Evolutionary conservation across 345 rosid species (phyloP).

Genomic region (Noccaea bulbosa): DNA sequence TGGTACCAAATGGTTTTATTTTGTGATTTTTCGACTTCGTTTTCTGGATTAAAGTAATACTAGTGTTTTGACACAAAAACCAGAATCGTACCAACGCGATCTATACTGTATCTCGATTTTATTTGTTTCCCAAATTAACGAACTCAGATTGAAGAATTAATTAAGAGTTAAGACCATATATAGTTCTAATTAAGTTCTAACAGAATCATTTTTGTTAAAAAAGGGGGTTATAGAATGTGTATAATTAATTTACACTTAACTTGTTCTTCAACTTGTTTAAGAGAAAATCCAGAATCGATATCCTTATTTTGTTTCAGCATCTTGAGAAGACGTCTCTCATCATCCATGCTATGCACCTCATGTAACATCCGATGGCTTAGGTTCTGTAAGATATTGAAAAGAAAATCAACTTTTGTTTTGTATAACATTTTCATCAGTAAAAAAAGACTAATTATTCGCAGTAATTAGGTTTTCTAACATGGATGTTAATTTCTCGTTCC

Average conservation of each 20-base stretch:
- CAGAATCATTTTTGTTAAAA: too few species aligned
- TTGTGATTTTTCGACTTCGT: too few species aligned
- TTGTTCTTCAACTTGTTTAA: constrained; percentile 13
- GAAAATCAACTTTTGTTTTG: background rate
- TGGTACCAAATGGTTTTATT: too few species aligned
- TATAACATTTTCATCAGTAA: constrained; percentile 1
- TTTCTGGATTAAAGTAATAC: too few species aligned
- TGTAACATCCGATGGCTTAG: constrained; percentile 31
- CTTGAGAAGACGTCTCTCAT: constrained; percentile 30
- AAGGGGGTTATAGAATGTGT: background rate
- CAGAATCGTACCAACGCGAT: too few species aligned
- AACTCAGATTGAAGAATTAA: too few species aligned
- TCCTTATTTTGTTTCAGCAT: constrained; percentile 14
- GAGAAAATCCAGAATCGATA: background rate
- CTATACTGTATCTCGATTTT: too few species aligned
- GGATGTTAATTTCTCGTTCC: constrained; percentile 27
- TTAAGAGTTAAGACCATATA: too few species aligned
- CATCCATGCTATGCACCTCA: constrained; percentile 9
- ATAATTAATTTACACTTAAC: background rate
- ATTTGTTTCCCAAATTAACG: too few species aligned
- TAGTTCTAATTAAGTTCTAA: too few species aligned
- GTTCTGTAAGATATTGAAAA: constrained; percentile 10
- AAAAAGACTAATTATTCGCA: background rate
- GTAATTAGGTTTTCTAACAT: constrained; percentile 20
- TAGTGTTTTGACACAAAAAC: too few species aligned